A percentile compares a stretch with the other conserved stretches of the same genome.
Conservation (phyloP, 306 rosid genomes). For the Mucuna pruriens region DNA sequence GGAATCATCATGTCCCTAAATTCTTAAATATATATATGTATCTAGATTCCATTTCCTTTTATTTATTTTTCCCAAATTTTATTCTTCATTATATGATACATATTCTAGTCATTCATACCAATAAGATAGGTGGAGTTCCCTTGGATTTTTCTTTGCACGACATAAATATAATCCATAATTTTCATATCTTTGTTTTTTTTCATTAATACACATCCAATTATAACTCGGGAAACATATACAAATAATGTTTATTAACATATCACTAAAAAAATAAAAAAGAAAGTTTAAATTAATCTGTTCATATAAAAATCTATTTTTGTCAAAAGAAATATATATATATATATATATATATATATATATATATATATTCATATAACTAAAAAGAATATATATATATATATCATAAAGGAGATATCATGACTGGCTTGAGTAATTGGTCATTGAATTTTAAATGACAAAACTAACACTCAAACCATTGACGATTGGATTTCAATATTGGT, state of each 20-base stretch:
- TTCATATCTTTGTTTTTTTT: neutral
- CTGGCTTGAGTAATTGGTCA: no score
- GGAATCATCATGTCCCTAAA: slow-evolving; percentile 45
- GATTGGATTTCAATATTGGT: no score
- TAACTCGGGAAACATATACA: neutral
- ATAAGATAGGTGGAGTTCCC: neutral
- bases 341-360: no score
- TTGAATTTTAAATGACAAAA: no score
- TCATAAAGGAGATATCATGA: no score
- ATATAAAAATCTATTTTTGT: no score
- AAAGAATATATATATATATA: no score
- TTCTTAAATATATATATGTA: slow-evolving; percentile 39
- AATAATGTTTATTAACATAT: neutral
- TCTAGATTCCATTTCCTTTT: neutral
- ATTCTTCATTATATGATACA: neutral
- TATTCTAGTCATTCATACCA: neutral
- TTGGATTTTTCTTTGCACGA: neutral
- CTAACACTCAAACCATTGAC: no score
- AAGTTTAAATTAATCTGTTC: no score
- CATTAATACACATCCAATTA: neutral
- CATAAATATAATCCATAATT: neutral
- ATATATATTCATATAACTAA: no score
- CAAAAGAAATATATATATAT: no score
- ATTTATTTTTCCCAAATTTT: neutral
- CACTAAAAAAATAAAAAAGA: no score